Evolutionary conservation across 2,329 filamentous ascomycete genomes (phyloP).

Genomic region (Microcyclosporella mali): DNA sequence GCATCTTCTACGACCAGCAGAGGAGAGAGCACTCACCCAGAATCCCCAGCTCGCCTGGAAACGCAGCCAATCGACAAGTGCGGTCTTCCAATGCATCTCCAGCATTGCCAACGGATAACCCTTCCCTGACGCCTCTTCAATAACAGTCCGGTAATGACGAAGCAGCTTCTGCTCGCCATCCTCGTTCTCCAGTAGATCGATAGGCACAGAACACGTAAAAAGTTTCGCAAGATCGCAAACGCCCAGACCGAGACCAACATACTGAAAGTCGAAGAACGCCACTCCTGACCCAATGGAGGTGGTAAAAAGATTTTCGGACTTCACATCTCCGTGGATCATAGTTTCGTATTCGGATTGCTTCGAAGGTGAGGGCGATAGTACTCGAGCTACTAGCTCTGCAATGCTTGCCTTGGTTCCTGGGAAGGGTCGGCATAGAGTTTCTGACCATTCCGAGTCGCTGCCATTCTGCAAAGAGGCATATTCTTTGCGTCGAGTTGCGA

Average conservation of each 20-base stretch:
- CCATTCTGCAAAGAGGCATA: slow-evolving; percentile 46
- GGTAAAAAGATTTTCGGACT: slow-evolving; percentile 62
- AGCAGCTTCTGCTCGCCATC: slow-evolving; percentile 49
- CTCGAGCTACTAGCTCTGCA: slow-evolving; percentile 46
- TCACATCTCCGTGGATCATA: slow-evolving; percentile 62
- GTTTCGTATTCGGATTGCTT: slow-evolving; percentile 41
- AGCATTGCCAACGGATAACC: slow-evolving; percentile 52
- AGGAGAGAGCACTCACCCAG: background rate
- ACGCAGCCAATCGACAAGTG: slow-evolving; percentile 60
- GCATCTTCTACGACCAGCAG: too few species aligned
- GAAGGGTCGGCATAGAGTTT: slow-evolving; percentile 41
- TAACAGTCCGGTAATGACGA: slow-evolving; percentile 40
- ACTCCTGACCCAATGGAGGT: slow-evolving; percentile 45
- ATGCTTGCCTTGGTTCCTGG: slow-evolving; percentile 26
- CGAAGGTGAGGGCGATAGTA: slow-evolving; percentile 41
- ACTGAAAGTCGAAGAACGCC: slow-evolving; percentile 66
- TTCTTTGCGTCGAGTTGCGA: slow-evolving; percentile 56
- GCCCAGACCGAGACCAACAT: slow-evolving; percentile 57
- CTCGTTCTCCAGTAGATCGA: slow-evolving; percentile 36
- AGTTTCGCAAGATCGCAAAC: slow-evolving; percentile 62
- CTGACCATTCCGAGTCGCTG: slow-evolving; percentile 50
- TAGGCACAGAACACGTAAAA: slow-evolving; percentile 60
- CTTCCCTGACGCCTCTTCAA: slow-evolving; percentile 32
- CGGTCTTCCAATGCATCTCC: slow-evolving; percentile 58
- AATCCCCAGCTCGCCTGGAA: slow-evolving; percentile 34